These are phyloP conservation scores for Emmonsiellopsis sp. DNA, from an alignment of 2,329 filamentous ascomycete genomes.

Conservation along the genomic window DNA sequence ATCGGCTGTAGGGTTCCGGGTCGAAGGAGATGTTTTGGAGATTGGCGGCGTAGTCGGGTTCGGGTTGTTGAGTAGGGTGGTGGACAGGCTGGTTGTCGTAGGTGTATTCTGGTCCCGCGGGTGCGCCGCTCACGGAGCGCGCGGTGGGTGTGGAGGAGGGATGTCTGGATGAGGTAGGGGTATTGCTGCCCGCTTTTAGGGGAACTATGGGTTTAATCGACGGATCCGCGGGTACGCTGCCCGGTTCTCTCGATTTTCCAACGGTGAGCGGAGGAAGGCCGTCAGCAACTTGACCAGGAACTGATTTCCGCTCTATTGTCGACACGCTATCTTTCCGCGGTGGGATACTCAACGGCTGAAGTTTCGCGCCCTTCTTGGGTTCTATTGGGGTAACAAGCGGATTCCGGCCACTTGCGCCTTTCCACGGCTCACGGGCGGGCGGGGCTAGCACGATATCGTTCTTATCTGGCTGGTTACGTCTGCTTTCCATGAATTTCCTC, in stretches of 20 bases:
- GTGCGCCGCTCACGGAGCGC: constrained; percentile 4
- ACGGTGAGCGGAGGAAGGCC: constrained; percentile 14
- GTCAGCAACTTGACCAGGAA: not conserved
- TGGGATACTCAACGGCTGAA: constrained; percentile 40
- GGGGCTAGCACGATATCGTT: constrained; percentile 40
- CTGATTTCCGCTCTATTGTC: not conserved
- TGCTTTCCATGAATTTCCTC: constrained; percentile 25
- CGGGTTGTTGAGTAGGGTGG: not conserved
- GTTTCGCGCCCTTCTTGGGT: constrained; percentile 54
- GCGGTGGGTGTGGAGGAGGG: constrained; percentile 9
- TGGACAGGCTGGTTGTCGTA: not conserved
- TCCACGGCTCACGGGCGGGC: constrained; percentile 50
- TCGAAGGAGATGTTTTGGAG: constrained; percentile 33
- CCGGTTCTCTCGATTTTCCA: not conserved
- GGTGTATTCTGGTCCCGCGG: constrained; percentile 10
- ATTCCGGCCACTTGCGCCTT: constrained; percentile 61
- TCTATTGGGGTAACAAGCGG: constrained; percentile 55
- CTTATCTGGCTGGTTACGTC: constrained; percentile 14
- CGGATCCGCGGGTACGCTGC: constrained; percentile 1
- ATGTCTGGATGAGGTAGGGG: constrained; percentile 17
- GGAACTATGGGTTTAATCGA: constrained; percentile 35
- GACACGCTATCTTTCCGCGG: not conserved
- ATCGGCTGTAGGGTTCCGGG: constrained; percentile 50
- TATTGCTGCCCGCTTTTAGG: constrained; percentile 32
- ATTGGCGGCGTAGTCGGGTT: constrained; percentile 24